These are phyloP conservation scores for Diplodia mutila DNA, from an alignment of 2,329 filamentous ascomycete species.

Conservation along the genomic window DNA sequence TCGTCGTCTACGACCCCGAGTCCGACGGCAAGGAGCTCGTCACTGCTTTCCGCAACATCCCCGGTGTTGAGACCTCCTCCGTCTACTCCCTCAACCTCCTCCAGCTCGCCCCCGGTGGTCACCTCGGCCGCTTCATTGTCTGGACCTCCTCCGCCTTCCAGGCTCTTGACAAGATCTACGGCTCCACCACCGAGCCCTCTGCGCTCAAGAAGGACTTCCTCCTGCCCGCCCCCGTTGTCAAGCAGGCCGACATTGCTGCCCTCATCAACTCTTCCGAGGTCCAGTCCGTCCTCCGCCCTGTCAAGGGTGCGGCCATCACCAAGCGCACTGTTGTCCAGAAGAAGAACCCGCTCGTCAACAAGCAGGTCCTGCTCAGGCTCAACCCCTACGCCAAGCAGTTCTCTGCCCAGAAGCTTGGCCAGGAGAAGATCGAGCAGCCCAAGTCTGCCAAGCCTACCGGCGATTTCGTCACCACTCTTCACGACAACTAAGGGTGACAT, in stretches of 20 bases:
- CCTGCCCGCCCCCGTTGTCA: slow-evolving; percentile 87
- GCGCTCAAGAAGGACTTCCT: slow-evolving; percentile 99
- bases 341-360: slow-evolving; percentile 99
- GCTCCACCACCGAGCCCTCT: slow-evolving; percentile 84
- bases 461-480: slow-evolving; percentile 54
- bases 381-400: slow-evolving; percentile 97
- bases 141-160: slow-evolving; percentile 98
- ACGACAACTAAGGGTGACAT: slow-evolving; percentile 51
- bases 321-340: slow-evolving; percentile 94
- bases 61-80: slow-evolving; percentile 94
- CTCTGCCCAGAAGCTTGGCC: slow-evolving; percentile 80
- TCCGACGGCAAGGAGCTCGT: slow-evolving; percentile 93
- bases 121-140: slow-evolving; percentile 98
- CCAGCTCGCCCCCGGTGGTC: slow-evolving; percentile 97
- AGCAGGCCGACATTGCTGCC: slow-evolving; percentile 93
- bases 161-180: slow-evolving; percentile 96
- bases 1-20: slow-evolving; percentile 96
- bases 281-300: slow-evolving; percentile 90
- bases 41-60: slow-evolving; percentile 96
- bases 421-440: slow-evolving; percentile 64
- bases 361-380: slow-evolving; percentile 96
- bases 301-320: slow-evolving; percentile 86
- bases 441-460: slow-evolving; percentile 63
- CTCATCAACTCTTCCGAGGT: slow-evolving; percentile 99
- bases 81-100: slow-evolving; percentile 97